Base-by-base conservation (phyloP, 2,329 filamentous ascomycete species). In the Leptographium flavum region DNA sequence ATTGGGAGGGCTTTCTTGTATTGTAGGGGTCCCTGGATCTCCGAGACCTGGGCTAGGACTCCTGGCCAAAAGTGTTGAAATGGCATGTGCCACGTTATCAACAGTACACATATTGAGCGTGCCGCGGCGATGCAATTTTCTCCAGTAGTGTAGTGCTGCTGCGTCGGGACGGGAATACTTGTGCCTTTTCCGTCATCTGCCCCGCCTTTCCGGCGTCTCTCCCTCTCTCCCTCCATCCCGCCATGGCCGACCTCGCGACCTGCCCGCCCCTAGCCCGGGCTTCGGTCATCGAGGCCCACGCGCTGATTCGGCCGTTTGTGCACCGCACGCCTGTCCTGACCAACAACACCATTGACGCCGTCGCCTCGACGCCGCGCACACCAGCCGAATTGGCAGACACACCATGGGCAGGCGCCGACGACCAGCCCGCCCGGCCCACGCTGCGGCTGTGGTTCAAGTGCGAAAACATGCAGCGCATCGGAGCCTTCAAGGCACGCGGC, bases 381-480 rank as follows among this genome's bases (percentile, higher is more conserved):
- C 45, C 63, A 1, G 39, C 39, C 1, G 46, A 47, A 31, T 39
- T 43, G 17, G 32, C 42, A 19, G 45, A 33, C 21, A 43, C 37
- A 22, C 31, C 46, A 19, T 43, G 37, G 47, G 40, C 13, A 5
- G 22, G 45, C 17, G 30, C 38, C 2, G 21, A 32, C 28, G 6
- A 57, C 58, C 11, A 23, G n/a, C 71, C 79, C 0, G 76, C 82
- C 1, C 65, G 60, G 4, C 87, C 87, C 0, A 74, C 65, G 42
- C 66, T 94, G 33, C 70, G 77, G 13, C 70, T 96, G 43, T 92
- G 85, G 68, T 94, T 96, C 74, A 96, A 96, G 67, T 93, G 87
- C 62, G 90, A 96, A 69, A 95, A 95, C 62, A 68, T 86, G 47
- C 92, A 96, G 67, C 78, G 79, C 45, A 79, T 93, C 45, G 92